These are phyloP conservation scores for Phytophthora hibernalis DNA, from an alignment of 352 stramenopile species.

Conservation along the genomic window DNA sequence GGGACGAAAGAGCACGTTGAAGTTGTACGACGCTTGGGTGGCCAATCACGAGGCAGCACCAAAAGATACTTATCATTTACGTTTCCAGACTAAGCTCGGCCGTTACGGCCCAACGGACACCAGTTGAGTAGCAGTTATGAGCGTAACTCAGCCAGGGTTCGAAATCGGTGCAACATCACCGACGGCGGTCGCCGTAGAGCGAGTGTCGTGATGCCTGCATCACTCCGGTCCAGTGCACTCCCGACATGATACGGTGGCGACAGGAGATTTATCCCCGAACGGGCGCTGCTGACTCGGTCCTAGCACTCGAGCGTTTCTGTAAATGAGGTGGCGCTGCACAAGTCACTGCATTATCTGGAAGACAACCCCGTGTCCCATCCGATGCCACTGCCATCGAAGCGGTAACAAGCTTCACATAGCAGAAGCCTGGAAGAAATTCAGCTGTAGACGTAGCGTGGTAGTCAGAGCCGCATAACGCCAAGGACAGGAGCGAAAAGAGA, in stretches of 20 bases:
- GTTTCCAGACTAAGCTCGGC: slow-evolving; percentile 11
- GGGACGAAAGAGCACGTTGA: slow-evolving; percentile 16
- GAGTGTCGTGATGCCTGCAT: not conserved
- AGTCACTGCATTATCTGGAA: too few species aligned
- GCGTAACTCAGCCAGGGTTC: not conserved
- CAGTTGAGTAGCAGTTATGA: slow-evolving; percentile 1
- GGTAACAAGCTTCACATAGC: too few species aligned
- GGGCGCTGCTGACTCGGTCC: not conserved
- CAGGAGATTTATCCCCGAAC: slow-evolving; percentile 12
- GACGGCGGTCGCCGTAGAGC: not conserved
- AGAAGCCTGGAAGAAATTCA: not conserved
- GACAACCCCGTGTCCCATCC: not conserved
- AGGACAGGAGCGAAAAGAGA: not conserved
- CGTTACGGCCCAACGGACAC: slow-evolving; percentile 3
- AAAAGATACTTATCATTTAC: slow-evolving; percentile 30
- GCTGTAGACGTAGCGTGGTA: too few species aligned
- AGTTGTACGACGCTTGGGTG: slow-evolving; percentile 9
- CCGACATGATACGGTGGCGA: not conserved
- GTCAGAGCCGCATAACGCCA: not conserved
- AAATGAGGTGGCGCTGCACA: slow-evolving; percentile 3
- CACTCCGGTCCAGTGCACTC: not conserved
- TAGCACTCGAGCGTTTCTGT: not conserved
- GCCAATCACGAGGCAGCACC: slow-evolving; percentile 1
- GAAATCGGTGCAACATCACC: not conserved
- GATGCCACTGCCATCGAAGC: too few species aligned